A percentile compares a stretch with the other conserved stretches of the same genome.
phyloP scores from a whole-genome alignment of 1,139 yeast species.

The Blastobotrys aristatus region DNA sequence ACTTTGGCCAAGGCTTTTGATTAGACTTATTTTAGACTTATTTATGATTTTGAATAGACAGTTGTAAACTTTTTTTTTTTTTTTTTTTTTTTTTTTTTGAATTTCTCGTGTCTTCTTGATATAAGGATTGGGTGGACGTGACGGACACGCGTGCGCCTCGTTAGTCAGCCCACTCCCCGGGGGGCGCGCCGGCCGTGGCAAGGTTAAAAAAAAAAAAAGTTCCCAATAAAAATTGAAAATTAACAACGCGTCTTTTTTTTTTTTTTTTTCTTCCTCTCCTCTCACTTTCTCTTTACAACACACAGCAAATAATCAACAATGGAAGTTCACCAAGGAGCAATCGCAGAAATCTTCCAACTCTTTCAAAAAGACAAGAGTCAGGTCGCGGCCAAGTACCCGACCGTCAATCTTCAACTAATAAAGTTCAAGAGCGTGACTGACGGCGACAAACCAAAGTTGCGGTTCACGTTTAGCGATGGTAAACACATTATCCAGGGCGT shows the following conservation, averaged over 20 bases:
- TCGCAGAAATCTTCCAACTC: neutral
- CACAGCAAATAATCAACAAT: neutral
- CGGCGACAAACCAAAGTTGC: slow-evolving; percentile 16
- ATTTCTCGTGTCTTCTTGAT: no score
- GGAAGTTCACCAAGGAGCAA: slow-evolving; percentile 1
- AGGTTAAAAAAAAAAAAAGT: neutral
- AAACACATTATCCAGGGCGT: slow-evolving; percentile 18
- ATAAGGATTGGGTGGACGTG: no score
- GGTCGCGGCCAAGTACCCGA: slow-evolving; percentile 11
- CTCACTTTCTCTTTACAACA: neutral
- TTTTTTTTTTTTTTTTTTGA: no score
- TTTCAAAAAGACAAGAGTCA: slow-evolving; percentile 3
- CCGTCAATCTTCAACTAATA: slow-evolving; percentile 13
- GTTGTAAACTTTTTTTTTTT: no score
- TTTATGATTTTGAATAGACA: no score
- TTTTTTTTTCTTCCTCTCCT: neutral
- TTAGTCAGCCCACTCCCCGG: neutral
- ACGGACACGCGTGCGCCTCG: no score
- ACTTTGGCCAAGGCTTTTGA: slow-evolving; percentile 28
- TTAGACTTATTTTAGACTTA: no score
- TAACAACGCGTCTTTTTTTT: slow-evolving; percentile 1
- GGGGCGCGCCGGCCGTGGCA: neutral
- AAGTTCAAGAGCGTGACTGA: slow-evolving; percentile 16
- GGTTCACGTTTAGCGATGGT: slow-evolving; percentile 22
- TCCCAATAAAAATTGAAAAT: slow-evolving; percentile 1